phyloP scores from a whole-genome alignment of 371 early-diverging fungal genomes.

The Lichtheimia ramosa region DNA sequence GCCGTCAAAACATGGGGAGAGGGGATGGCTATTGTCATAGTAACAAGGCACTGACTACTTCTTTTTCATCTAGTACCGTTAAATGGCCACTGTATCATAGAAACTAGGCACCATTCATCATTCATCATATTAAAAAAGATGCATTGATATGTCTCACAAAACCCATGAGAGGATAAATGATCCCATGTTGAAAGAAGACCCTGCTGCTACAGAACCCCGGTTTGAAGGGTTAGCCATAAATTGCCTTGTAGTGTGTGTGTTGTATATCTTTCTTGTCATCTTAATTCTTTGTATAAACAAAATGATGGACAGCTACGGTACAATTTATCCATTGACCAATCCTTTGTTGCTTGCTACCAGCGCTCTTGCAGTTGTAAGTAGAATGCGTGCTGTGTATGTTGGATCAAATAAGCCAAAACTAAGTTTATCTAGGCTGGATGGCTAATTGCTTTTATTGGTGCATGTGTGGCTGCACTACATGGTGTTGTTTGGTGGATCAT shows the following conservation, averaged over 20 bases:
- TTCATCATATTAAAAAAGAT: constrained; percentile 4
- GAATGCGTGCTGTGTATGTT: neutral
- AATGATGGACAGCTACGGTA: constrained; percentile 21
- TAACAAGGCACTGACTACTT: neutral
- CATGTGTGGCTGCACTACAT: constrained; percentile 46
- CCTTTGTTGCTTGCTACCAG: constrained; percentile 20
- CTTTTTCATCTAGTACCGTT: constrained; percentile 20
- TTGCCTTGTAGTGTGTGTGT: neutral
- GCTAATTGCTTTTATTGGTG: constrained; percentile 66
- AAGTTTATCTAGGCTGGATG: constrained; percentile 53
- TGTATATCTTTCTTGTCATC: constrained; percentile 5
- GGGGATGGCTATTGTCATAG: neutral
- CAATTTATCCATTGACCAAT: constrained; percentile 18
- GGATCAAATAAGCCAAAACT: neutral
- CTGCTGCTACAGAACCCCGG: neutral
- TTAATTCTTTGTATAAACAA: neutral
- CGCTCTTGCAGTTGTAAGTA: constrained; percentile 21
- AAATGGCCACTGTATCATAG: constrained; percentile 6
- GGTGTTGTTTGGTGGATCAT: constrained; percentile 60
- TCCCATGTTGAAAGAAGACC: constrained; percentile 5
- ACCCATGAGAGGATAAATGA: neutral
- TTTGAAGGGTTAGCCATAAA: neutral
- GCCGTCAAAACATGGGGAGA: too few relatives aligned
- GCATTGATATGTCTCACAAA: neutral
- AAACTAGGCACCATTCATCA: neutral